Conservation (phyloP, 805 yeast species). For the Saturnispora halmiae region DNA sequence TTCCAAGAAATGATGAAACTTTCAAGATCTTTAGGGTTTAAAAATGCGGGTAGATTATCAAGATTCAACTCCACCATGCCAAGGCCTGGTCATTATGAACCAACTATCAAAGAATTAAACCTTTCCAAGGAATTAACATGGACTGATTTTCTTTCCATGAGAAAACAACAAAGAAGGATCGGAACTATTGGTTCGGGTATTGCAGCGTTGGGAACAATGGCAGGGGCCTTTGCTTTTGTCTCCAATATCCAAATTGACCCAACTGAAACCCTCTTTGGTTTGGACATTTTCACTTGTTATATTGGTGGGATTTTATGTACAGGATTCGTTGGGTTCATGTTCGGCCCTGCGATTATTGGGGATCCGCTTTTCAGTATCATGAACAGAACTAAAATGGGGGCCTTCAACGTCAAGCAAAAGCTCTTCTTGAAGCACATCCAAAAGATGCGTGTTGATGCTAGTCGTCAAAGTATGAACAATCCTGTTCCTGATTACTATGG, state of each 20-base stretch:
- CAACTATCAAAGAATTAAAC: constrained; percentile 19
- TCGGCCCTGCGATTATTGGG: constrained; percentile 74
- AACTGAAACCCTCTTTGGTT: constrained; percentile 79
- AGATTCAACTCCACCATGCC: constrained; percentile 2
- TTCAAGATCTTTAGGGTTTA: constrained; percentile 4
- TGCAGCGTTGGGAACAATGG: constrained; percentile 59
- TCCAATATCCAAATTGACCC: constrained; percentile 82
- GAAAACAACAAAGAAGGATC: constrained; percentile 65
- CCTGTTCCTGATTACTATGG: constrained; percentile 99
- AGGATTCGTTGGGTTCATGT: constrained; percentile 68
- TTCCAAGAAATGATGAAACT: background rate
- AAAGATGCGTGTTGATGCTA: constrained; percentile 82
- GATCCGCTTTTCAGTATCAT: constrained; percentile 53
- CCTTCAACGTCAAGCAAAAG: constrained; percentile 55
- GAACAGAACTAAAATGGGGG: constrained; percentile 37
- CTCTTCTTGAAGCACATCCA: constrained; percentile 66
- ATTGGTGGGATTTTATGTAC: constrained; percentile 65
- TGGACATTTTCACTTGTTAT: constrained; percentile 79
- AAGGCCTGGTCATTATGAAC: constrained; percentile 8
- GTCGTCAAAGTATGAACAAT: constrained; percentile 79
- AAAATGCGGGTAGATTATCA: background rate
- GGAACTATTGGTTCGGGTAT: constrained; percentile 59
- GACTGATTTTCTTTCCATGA: constrained; percentile 69
- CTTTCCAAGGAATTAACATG: constrained; percentile 42
- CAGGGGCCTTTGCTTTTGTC: constrained; percentile 62